Evolutionary conservation across 768 basidiomycete genomes (phyloP).

Genomic region (Hypholoma fasciculare): DNA sequence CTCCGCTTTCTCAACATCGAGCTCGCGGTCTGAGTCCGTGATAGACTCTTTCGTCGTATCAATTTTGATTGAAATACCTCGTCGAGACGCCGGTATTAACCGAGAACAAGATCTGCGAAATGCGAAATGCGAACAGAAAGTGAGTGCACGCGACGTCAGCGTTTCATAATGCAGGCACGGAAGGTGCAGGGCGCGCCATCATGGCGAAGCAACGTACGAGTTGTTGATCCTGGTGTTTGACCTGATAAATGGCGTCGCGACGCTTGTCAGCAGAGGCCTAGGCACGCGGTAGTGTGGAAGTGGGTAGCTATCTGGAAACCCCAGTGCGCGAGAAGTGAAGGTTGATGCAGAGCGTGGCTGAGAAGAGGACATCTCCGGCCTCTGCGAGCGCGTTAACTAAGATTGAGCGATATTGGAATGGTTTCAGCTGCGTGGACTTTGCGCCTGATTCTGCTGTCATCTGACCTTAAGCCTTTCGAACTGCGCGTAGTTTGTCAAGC

Average conservation of each 20-base stretch:
- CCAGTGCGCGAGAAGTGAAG: constrained; percentile 44
- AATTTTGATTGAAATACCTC: constrained; percentile 55
- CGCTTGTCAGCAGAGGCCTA: no score
- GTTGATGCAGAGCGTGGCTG: constrained; percentile 35
- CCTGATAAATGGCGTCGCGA: constrained; percentile 20
- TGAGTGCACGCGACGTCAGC: not conserved
- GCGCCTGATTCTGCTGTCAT: no score
- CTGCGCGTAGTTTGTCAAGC: constrained; percentile 33
- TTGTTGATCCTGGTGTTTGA: constrained; percentile 46
- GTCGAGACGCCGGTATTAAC: constrained; percentile 43
- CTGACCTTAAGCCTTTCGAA: constrained; percentile 34
- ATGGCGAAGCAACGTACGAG: no score
- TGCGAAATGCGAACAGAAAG: no score
- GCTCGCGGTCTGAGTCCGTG: constrained; percentile 37
- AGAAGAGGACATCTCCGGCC: constrained; percentile 45
- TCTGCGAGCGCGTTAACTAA: constrained; percentile 43
- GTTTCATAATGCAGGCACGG: not conserved
- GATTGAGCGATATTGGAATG: constrained; percentile 34
- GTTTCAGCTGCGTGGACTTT: not conserved
- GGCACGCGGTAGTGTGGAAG: no score
- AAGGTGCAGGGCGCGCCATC: constrained; percentile 14
- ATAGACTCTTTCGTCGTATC: constrained; percentile 52
- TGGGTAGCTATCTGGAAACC: constrained; percentile 34
- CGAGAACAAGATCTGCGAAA: constrained; percentile 38
- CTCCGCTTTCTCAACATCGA: constrained; percentile 24